Evolutionary conservation across 2,329 filamentous ascomycete species (phyloP), one percentile per base, ranked within the genome.

Genomic region (Trichoderma afroharzianum): DNA sequence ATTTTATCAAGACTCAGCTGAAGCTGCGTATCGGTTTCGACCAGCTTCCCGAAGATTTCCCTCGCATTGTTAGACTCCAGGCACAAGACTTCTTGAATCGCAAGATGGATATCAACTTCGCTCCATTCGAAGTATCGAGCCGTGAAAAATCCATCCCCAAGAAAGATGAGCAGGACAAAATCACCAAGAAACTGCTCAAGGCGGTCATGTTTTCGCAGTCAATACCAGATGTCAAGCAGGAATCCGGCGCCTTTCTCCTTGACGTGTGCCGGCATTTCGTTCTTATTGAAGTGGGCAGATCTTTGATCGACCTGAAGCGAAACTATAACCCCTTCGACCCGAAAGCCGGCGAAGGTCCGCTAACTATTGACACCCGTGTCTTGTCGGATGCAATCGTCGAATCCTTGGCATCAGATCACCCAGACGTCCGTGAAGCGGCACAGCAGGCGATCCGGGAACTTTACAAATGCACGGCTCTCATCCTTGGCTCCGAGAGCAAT

Each of bases 1-100:
- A 94, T 73, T 87, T 98, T 76, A 90, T 99, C 77, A 94, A 92
- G 75, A 88, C 94, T 0, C 95, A 98, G 77, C 85, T 97, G 67
- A 99, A 98, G 83, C 85, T 99, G 36, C 90, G 95, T 69, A 92
- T 99, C 71, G 96, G 96, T 4, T 90, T 90, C 73, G 96, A 99
- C 77, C 92, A 88, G 76, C 85, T 98, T 14, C 95, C 95, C 0
- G 96, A 99, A 8, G 95, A 99, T 74, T 88, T 98, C 74, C 90
- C 93, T 4, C 89, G 93, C 58, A 85, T 97, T 9, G 88, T 99
- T 61, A 91, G 96, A 43, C 86, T 98, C 6, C 93, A 98, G 79
- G 95, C 94, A 0, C 93, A 97, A 76, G 96, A 99, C 76, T 83
- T 98, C 4, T 83, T 93, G 28, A 87, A 89, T 11, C 88, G 88